Evolutionary conservation across 345 rosid species (phyloP).

Genomic region (Aethionema arabicum): DNA sequence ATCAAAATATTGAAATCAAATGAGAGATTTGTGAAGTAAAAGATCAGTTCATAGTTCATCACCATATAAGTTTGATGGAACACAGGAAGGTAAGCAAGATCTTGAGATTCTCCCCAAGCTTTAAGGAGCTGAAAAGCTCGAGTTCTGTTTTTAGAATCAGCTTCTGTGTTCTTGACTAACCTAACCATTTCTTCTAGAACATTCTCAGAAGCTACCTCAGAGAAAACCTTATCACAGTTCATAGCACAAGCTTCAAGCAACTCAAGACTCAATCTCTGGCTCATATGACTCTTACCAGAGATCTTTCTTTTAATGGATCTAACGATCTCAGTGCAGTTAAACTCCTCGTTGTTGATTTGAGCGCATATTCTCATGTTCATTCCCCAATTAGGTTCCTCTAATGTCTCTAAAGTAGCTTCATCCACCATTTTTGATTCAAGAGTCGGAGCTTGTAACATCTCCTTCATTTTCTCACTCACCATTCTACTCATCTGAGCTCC

Average conservation of each 20-base stretch:
- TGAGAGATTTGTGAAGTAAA: background rate
- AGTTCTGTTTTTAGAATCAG: slow-evolving; percentile 49
- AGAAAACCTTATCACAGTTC: slow-evolving; percentile 77
- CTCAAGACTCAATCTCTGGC: slow-evolving; percentile 72
- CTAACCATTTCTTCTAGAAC: slow-evolving; percentile 85
- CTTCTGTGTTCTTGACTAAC: slow-evolving; percentile 60
- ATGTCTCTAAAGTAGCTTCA: slow-evolving; percentile 73
- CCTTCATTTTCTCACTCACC: slow-evolving; percentile 80
- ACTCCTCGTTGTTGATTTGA: slow-evolving; percentile 68
- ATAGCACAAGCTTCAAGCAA: slow-evolving; percentile 70
- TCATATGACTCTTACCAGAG: slow-evolving; percentile 48
- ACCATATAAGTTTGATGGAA: slow-evolving; percentile 77
- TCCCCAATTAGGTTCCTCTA: slow-evolving; percentile 84
- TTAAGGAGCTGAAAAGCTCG: slow-evolving; percentile 67
- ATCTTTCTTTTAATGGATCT: slow-evolving; percentile 75
- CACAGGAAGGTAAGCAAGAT: slow-evolving; percentile 77
- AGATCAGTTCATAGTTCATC: background rate
- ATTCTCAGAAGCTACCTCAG: slow-evolving; percentile 74
- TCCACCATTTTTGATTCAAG: slow-evolving; percentile 80
- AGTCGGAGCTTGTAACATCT: slow-evolving; percentile 73
- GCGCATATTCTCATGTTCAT: slow-evolving; percentile 85
- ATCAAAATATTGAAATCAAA: too few relatives aligned
- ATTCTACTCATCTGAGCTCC: slow-evolving; percentile 82
- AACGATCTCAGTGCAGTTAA: slow-evolving; percentile 62
- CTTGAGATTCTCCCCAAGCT: slow-evolving; percentile 79